These are phyloP conservation scores for Lithospermum erythrorhizon DNA, from an alignment of 257 asterid genomes.

Conservation along the genomic window DNA sequence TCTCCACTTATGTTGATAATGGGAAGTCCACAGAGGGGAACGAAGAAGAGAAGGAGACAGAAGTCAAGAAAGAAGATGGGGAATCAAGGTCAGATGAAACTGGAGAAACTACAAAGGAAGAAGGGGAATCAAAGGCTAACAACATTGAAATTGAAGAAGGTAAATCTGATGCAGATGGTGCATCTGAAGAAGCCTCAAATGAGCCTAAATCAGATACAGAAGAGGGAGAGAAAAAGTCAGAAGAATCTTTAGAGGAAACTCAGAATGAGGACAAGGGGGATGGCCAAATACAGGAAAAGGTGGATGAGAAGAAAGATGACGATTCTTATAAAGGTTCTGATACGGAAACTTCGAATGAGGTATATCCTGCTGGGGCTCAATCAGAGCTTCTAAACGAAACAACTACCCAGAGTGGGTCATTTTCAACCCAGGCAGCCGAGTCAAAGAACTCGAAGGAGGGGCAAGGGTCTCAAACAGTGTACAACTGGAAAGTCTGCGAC, in stretches of 20 bases:
- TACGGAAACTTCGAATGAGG: slow-evolving; percentile 28
- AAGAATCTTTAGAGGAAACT: slow-evolving; percentile 6
- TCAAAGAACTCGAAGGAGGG: slow-evolving; percentile 72
- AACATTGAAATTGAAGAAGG: slow-evolving; percentile 26
- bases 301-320: slow-evolving; percentile 34
- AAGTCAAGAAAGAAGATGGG: slow-evolving; percentile 23
- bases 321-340: slow-evolving; percentile 3
- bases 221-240: too few species aligned
- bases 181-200: too few species aligned
- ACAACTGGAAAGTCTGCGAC: slow-evolving; percentile 80
- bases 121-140: slow-evolving; percentile 31
- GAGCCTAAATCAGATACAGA: too few species aligned
- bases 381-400: slow-evolving; percentile 67
- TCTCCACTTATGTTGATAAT: slow-evolving; percentile 27
- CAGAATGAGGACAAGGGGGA: slow-evolving; percentile 32
- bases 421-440: slow-evolving; percentile 71
- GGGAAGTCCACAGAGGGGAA: slow-evolving; percentile 20
- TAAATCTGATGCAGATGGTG: slow-evolving; percentile 2
- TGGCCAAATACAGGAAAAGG: slow-evolving; percentile 30
- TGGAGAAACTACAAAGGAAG: slow-evolving; percentile 32
- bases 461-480: slow-evolving; percentile 23
- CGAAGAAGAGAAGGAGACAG: slow-evolving; percentile 22
- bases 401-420: slow-evolving; percentile 33
- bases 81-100: too few species aligned
- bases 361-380: slow-evolving; percentile 72